These are phyloP conservation scores for Calophaca sinica DNA, from an alignment of 306 rosid species.

Conservation along the genomic window DNA sequence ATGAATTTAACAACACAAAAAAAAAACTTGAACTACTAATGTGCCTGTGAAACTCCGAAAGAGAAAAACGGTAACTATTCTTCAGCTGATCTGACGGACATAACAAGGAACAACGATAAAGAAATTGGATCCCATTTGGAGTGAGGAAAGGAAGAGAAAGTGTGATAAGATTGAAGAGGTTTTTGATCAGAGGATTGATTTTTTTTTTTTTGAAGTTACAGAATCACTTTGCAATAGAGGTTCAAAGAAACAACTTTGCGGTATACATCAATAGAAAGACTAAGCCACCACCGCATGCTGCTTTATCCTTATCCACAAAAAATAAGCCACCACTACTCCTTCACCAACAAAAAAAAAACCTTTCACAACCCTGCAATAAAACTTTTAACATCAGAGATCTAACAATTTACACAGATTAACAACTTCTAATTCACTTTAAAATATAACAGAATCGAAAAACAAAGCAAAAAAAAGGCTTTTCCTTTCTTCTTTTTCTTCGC, in stretches of 20 bases:
- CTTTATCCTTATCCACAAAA: constrained; percentile 59
- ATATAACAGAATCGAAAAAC: background rate
- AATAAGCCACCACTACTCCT: constrained; percentile 46
- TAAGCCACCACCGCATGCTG: constrained; percentile 98
- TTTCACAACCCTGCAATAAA: constrained; percentile 47
- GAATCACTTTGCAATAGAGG: constrained; percentile 94
- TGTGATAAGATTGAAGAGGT: too few species aligned
- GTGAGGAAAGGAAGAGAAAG: background rate
- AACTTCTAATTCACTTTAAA: background rate
- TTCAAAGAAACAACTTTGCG: constrained; percentile 87
- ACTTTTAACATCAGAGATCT: constrained; percentile 46
- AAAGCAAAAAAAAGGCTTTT: background rate
- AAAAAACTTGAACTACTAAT: too few species aligned
- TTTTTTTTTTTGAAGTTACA: constrained; percentile 50
- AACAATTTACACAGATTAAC: background rate
- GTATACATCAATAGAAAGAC: constrained; percentile 76
- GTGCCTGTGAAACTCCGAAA: too few species aligned
- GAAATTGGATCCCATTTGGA: constrained; percentile 91
- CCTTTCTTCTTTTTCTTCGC: background rate
- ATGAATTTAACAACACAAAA: constrained; percentile 35
- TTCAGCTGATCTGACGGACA: constrained; percentile 96
- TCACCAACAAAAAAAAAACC: background rate
- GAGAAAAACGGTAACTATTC: constrained; percentile 2
- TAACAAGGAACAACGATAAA: constrained; percentile 92
- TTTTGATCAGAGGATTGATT: background rate